Evolutionary conservation across 768 basidiomycete genomes (phyloP).

Genomic region (Amanita pseudoporphyria): DNA sequence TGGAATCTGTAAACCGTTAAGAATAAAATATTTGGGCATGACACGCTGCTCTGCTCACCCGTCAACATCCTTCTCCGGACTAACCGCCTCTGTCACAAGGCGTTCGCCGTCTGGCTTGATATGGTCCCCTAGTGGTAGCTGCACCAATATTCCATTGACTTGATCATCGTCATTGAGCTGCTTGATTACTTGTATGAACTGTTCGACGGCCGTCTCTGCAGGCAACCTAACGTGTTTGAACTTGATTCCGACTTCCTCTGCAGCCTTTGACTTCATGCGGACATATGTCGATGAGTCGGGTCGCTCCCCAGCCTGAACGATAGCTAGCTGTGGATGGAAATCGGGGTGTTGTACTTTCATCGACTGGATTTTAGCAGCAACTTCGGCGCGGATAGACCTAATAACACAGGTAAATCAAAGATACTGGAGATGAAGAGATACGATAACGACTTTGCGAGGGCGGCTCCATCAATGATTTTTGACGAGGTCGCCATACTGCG

Average conservation of each 20-base stretch:
- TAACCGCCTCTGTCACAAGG: conserved; percentile 88
- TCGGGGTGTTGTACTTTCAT: conserved; percentile 66
- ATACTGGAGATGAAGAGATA: neutral
- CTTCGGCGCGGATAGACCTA: conserved; percentile 74
- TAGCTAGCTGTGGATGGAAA: conserved; percentile 84
- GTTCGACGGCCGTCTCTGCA: conserved; percentile 59
- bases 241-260: conserved; percentile 86
- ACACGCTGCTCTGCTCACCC: conserved; percentile 43
- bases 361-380: conserved; percentile 58
- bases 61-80: conserved; percentile 93
- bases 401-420: neutral
- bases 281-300: conserved; percentile 90
- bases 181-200: conserved; percentile 69
- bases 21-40: neutral
- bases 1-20: conserved; percentile 61
- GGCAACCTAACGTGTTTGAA: conserved; percentile 72
- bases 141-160: conserved; percentile 88
- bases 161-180: conserved; percentile 75
- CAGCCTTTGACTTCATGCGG: conserved; percentile 96
- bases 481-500: conserved; percentile 29
- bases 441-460: conserved; percentile 65
- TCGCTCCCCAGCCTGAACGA: conserved; percentile 90
- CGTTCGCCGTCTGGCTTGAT: conserved; percentile 78
- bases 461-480: conserved; percentile 74
- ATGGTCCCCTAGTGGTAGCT: conserved; percentile 85